Conservation (phyloP, 1,284 basidiomycete species). For the Pseudozyma thailandica region DNA sequence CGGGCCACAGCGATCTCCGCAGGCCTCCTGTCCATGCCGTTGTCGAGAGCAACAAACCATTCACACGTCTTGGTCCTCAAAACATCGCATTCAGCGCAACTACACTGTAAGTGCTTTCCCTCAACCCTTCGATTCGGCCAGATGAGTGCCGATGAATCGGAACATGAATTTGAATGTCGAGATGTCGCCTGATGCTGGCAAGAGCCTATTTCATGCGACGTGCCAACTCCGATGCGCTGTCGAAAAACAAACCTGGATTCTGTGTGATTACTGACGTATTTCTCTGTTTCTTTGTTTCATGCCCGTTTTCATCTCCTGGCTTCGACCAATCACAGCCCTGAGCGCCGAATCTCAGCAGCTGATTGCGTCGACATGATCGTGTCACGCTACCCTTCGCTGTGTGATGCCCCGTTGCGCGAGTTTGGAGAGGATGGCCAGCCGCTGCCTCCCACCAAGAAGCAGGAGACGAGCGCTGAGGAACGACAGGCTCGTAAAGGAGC, state of each 20-base stretch:
- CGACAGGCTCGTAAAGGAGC: constrained; percentile 41
- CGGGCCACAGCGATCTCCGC: constrained; percentile 4
- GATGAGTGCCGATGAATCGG: no score
- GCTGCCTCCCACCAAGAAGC: constrained; percentile 53
- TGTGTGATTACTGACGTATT: neutral
- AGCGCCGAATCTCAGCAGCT: constrained; percentile 13
- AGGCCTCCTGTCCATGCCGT: constrained; percentile 1
- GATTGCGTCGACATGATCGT: constrained; percentile 32
- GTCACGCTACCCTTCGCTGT: constrained; percentile 33
- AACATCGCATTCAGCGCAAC: constrained; percentile 42
- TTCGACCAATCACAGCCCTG: constrained; percentile 18
- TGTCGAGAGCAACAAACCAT: constrained; percentile 29
- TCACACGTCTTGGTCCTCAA: constrained; percentile 31
- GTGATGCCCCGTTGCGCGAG: constrained; percentile 39
- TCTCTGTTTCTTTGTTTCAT: neutral
- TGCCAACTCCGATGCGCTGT: no score
- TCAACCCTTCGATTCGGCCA: no score
- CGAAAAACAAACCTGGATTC: constrained; percentile 9
- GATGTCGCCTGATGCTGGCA: no score
- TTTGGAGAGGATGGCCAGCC: constrained; percentile 53
- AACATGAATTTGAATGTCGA: no score
- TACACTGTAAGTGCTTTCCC: constrained; percentile 20
- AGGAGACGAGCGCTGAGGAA: constrained; percentile 55
- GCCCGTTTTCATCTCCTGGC: neutral
- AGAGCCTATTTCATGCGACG: neutral